Evolutionary conservation across 371 early-diverging fungal genomes (phyloP).

Genomic region (Mucor circinelloides): DNA sequence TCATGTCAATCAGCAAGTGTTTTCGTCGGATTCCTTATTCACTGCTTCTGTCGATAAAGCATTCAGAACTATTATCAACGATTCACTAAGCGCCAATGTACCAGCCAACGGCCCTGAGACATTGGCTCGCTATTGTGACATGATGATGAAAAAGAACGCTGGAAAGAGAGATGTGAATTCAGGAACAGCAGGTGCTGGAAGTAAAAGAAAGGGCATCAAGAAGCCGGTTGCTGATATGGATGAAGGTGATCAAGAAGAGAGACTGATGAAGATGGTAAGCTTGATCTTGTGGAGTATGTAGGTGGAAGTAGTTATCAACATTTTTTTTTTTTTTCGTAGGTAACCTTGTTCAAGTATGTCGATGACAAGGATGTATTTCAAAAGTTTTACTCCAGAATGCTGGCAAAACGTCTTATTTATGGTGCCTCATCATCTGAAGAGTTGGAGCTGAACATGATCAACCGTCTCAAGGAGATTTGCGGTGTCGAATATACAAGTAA

Average conservation of each 20-base stretch:
- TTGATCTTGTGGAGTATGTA: neutral
- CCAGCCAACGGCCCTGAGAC: slow-evolving; percentile 72
- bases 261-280: slow-evolving; percentile 47
- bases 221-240: slow-evolving; percentile 21
- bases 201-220: slow-evolving; percentile 17
- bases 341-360: slow-evolving; percentile 85
- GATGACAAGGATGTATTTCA: slow-evolving; percentile 92
- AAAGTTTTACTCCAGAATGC: slow-evolving; percentile 78
- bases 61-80: slow-evolving; percentile 77
- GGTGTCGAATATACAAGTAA: slow-evolving; percentile 93
- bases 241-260: slow-evolving; percentile 61
- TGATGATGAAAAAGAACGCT: slow-evolving; percentile 68
- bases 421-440: slow-evolving; percentile 82
- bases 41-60: slow-evolving; percentile 87
- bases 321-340: slow-evolving; percentile 26
- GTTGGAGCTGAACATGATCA: slow-evolving; percentile 84
- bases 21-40: slow-evolving; percentile 71
- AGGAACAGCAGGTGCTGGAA: slow-evolving; percentile 6
- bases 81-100: slow-evolving; percentile 33
- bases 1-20: slow-evolving; percentile 61
- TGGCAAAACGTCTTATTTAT: slow-evolving; percentile 83
- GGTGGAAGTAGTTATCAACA: neutral
- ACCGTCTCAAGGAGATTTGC: slow-evolving; percentile 85
- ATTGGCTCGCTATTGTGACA: slow-evolving; percentile 82
- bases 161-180: slow-evolving; percentile 35